Conservation (phyloP, 192 early-diverging fungal species). For the Chytriomyces confervae region DNA sequence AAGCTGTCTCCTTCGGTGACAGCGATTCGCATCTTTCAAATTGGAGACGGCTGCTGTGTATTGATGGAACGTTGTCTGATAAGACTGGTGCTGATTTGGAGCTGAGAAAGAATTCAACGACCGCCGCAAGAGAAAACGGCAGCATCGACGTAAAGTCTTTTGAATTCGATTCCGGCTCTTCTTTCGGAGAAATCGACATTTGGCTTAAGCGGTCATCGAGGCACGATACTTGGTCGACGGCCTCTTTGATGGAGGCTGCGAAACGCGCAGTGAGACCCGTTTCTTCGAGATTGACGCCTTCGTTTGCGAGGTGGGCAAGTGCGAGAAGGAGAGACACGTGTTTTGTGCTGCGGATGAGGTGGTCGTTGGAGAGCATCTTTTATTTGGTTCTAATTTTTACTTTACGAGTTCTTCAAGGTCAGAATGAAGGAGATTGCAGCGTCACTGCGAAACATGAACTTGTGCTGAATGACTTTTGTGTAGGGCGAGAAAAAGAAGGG, state of each 20-base stretch:
- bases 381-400: too few relatives aligned
- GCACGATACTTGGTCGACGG: not conserved
- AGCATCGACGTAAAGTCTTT: not conserved
- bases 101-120: constrained; percentile 19
- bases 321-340: constrained; percentile 19
- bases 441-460: too few relatives aligned
- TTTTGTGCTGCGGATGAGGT: too few relatives aligned
- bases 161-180: constrained; percentile 1
- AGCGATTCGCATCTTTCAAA: not conserved
- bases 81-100: not conserved
- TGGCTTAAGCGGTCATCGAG: too few relatives aligned
- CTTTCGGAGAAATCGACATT: too few relatives aligned
- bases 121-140: not conserved
- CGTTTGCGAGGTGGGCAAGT: not conserved
- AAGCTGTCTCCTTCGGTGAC: not conserved
- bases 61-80: not conserved
- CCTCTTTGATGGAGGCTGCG: not conserved
- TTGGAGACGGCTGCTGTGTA: not conserved
- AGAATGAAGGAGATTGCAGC: too few relatives aligned
- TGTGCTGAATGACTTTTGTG: too few relatives aligned
- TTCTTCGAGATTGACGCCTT: not conserved
- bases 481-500: too few relatives aligned
- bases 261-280: not conserved
- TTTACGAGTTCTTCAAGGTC: too few relatives aligned
- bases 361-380: too few relatives aligned